phyloP scores from a whole-genome alignment of 768 basidiomycete species.

The Sporobolomyces phaffii region DNA sequence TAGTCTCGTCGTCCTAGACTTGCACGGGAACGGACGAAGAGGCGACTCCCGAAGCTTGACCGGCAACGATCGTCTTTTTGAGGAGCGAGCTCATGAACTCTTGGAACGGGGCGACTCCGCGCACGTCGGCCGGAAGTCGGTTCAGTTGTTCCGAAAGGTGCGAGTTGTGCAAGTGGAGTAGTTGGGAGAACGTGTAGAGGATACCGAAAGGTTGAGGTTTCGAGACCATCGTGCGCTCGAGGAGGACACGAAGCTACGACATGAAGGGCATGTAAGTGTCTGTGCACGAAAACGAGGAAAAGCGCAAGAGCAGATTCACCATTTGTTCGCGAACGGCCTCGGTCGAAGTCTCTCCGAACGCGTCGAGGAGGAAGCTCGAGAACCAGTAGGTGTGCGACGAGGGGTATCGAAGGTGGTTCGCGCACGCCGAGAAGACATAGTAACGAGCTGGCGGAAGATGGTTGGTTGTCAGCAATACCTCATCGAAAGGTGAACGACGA shows the following conservation, averaged over 20 bases:
- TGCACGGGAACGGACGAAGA: background rate
- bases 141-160: slow-evolving; percentile 1
- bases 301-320: slow-evolving; percentile 38
- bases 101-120: slow-evolving; percentile 19
- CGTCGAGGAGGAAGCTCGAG: slow-evolving; percentile 77
- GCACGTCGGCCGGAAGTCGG: slow-evolving; percentile 11
- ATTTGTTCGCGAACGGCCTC: slow-evolving; percentile 64
- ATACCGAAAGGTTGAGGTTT: slow-evolving; percentile 68
- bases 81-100: slow-evolving; percentile 17
- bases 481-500: background rate
- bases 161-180: slow-evolving; percentile 21
- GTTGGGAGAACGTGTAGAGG: slow-evolving; percentile 18
- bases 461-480: slow-evolving; percentile 7
- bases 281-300: background rate
- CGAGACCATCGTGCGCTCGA: slow-evolving; percentile 88
- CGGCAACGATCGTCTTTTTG: slow-evolving; percentile 16
- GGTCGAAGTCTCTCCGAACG: slow-evolving; percentile 73
- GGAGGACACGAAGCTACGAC: slow-evolving; percentile 54
- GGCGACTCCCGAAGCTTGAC: background rate
- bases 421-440: slow-evolving; percentile 84
- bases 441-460: slow-evolving; percentile 67
- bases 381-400: slow-evolving; percentile 99
- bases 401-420: slow-evolving; percentile 91
- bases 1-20: background rate
- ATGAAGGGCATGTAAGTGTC: background rate